Evolutionary conservation across 331 rosid genomes (phyloP), one percentile per base, ranked within the genome.

Genomic region (Pyrus hybrid): DNA sequence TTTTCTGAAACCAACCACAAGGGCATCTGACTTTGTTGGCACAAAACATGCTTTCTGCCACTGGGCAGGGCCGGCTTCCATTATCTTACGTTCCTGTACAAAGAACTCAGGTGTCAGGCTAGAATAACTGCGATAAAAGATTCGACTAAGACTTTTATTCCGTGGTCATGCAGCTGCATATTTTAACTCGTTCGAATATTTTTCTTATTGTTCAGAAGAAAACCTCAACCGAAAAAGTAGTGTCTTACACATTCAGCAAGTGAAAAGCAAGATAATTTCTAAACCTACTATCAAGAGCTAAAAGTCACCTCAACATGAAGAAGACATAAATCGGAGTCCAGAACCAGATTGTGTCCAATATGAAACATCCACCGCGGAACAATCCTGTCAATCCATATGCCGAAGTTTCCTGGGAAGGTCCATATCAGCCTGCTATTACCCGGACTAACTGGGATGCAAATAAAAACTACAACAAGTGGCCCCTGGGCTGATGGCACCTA

Each of bases 361-460:
- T 94, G 99, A 77, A 89, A 90, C 1, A 94, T 76, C 99, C 99
- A 94, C 71, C 97, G 80, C 5, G 97, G 99, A 72, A 89, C 84
- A 82, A 92, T 56, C 82, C 85, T 89, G 75, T 90, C 91, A 12
- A 90, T 83, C 97, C 91, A 90, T 53, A 72, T 1, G 12, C 90
- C 91, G 62, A 90, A 94, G 80, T 94, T 94, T 83, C 99, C 87
- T 21, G 96, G 99, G 80, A 89, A 90, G 80, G 86, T 71, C 94
- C 97, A 94, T 86, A 92, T 87, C 77, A 92, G 45, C 82, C 99
- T 90, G 90, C 99, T 94, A 65, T 76, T 86, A 70, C 99, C 99
- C 13, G 97, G 99, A 85, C 99, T 92, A 65, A 94, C 99, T 1
- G 97, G 97, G 64, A 94, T 3, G 54, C 97, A 90, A 47, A 94